Conservation (phyloP, 2,329 filamentous ascomycete species). For the Didymella keratinophila region DNA sequence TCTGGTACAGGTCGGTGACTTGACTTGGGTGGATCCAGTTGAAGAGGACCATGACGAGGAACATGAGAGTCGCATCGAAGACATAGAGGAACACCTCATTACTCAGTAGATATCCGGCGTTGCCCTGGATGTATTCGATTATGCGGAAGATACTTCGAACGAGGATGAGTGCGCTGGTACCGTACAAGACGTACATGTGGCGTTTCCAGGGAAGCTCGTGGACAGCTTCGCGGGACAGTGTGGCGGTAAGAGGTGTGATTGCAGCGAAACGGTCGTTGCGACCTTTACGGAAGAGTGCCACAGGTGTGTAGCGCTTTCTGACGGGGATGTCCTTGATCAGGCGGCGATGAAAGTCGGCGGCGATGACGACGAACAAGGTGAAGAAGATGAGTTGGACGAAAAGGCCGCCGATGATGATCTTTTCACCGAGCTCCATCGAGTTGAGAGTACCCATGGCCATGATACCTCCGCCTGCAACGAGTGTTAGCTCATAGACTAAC, state of each 20-base stretch:
- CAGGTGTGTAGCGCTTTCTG: constrained; percentile 10
- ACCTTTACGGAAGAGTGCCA: constrained; percentile 12
- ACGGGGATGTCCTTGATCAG: constrained; percentile 18
- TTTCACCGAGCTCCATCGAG: constrained; percentile 24
- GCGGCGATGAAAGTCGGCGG: constrained; percentile 30
- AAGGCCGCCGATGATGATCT: constrained; percentile 43
- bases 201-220: constrained; percentile 37
- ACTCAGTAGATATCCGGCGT: constrained; percentile 54
- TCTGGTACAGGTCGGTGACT: constrained; percentile 27
- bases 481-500: constrained; percentile 6
- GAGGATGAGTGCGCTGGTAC: constrained; percentile 56
- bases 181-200: constrained; percentile 55
- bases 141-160: constrained; percentile 59
- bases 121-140: constrained; percentile 58
- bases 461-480: constrained; percentile 26
- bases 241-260: background rate
- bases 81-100: constrained; percentile 57
- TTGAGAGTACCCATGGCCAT: constrained; percentile 21
- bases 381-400: constrained; percentile 60
- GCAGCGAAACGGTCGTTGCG: constrained; percentile 6
- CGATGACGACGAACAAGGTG: constrained; percentile 54
- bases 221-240: constrained; percentile 1
- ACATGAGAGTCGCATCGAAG: constrained; percentile 57
- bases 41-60: constrained; percentile 52
- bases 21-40: constrained; percentile 50